A percentile compares a stretch with the other conserved stretches of the same genome.
Conservation (phyloP, 768 basidiomycete species). For the Boletales sp. region DNA sequence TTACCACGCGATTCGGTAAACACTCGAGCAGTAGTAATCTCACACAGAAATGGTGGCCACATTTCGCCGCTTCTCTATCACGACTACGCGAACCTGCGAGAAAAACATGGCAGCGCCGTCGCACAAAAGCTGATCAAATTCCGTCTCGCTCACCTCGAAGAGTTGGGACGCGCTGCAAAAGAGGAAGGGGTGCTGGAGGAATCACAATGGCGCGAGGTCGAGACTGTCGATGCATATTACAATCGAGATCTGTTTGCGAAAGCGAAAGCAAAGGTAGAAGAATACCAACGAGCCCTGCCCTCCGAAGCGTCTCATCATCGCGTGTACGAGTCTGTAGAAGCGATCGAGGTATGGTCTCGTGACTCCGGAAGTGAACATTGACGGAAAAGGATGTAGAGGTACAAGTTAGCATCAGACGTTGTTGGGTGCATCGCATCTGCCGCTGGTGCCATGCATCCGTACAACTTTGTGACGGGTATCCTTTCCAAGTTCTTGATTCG, state of each 20-base stretch:
- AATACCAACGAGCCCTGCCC: slow-evolving; percentile 49
- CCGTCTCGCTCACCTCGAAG: slow-evolving; percentile 53
- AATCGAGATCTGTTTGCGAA: slow-evolving; percentile 38
- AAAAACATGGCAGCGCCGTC: slow-evolving; percentile 39
- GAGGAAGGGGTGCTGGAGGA: slow-evolving; percentile 49
- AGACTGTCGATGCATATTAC: slow-evolving; percentile 56
- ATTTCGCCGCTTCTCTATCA: slow-evolving; percentile 57
- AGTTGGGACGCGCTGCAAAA: slow-evolving; percentile 46
- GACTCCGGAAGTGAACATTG: background rate
- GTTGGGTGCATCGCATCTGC: slow-evolving; percentile 50
- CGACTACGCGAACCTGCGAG: slow-evolving; percentile 50
- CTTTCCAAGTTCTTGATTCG: slow-evolving; percentile 47
- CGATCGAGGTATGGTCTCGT: slow-evolving; percentile 23
- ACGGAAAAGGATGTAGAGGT: slow-evolving; percentile 34
- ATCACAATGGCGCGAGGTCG: slow-evolving; percentile 56
- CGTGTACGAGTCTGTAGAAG: slow-evolving; percentile 33
- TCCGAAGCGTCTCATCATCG: slow-evolving; percentile 37
- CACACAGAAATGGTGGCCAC: slow-evolving; percentile 64
- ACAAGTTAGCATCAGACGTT: slow-evolving; percentile 41
- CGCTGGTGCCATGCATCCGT: slow-evolving; percentile 67
- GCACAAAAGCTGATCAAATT: slow-evolving; percentile 59
- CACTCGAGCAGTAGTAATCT: background rate
- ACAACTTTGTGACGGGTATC: slow-evolving; percentile 64
- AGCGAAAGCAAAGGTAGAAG: slow-evolving; percentile 40
- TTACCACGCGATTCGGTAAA: background rate